Percentiles rank a stretch among this genome's conserved stretches.
Conservation (phyloP, 169 alveolate species). For the Cryptosporidium sp. region DNA sequence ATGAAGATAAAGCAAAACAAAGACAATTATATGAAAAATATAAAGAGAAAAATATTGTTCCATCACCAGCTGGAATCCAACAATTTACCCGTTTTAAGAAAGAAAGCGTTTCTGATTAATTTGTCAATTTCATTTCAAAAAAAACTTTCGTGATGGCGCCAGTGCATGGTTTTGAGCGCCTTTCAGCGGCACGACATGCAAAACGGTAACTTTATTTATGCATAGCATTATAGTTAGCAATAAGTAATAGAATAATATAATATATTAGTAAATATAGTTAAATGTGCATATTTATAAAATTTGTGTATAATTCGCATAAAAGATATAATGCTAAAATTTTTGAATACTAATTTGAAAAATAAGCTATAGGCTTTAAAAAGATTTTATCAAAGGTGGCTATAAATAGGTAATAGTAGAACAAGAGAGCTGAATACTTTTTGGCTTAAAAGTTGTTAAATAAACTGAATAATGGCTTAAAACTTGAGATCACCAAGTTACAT, state of each 20-base stretch:
- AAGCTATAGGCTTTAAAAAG: not conserved
- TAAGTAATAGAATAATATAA: not conserved
- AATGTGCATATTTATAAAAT: not conserved
- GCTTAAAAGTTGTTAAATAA: not conserved
- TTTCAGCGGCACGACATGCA: not conserved
- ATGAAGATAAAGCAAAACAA: not conserved
- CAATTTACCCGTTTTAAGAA: constrained; percentile 1
- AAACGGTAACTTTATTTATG: not conserved
- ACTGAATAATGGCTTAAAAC: not conserved
- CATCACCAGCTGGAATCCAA: not conserved
- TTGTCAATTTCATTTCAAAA: not conserved
- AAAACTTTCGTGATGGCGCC: constrained; percentile 9
- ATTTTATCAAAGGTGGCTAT: not conserved
- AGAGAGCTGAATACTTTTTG: not conserved
- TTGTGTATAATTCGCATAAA: not conserved
- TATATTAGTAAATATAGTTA: not conserved
- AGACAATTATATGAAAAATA: not conserved
- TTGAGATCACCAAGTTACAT: not conserved
- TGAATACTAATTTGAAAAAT: not conserved
- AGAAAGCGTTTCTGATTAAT: not conserved
- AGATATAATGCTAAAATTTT: not conserved
- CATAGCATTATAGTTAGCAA: not conserved
- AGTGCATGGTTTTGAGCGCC: not conserved
- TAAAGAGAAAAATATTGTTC: not conserved
- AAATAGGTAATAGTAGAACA: no score